Evolutionary conservation across 1,139 yeast species (phyloP), one percentile per base, ranked within the genome.

Genomic region (Arxiozyma bovina): DNA sequence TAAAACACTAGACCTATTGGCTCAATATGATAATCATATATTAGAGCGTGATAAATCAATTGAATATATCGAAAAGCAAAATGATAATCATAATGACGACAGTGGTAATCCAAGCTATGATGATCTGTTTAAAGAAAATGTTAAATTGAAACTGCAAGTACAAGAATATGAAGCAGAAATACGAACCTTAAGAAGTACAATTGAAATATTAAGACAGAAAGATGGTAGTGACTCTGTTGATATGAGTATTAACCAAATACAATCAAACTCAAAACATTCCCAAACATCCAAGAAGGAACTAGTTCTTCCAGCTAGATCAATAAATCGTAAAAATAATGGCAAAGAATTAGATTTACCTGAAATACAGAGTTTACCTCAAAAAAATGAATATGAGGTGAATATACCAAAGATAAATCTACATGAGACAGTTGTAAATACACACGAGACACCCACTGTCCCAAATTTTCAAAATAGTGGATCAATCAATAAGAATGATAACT

Each of bases 91-190:
- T 6, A 50, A 54, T 30, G 54, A 59, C 20, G n/a, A n/a, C 20
- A 49, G 6, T 20, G 49, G 55, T 21, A 55, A 57, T 42, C 63
- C 61, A 8, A 51, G 64, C 5, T 66, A 67, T 55, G 70, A 67
- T 52, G 68, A 63, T n/a, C 57, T 67, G 17, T 60, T 62, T 49
- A 64, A 64, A 50, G 71, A 68, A 50, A 68, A 68, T 50, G 61
- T 63, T 8, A 60, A 59, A 54, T 55, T 68, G 38, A 61, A 60
- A 51, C 50, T 64, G 27, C 64, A 64, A 52, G 50, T 64, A 12
- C 55, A 63, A 46, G 67, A 65, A 47, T 56, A 61, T 41, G 63
- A 62, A 41, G 56, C 58, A 3, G 70, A 68, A 50, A 55, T 67
- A n/a, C 56, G 57, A n/a, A 55, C 58, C 22, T 51, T 67, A 23